Evolutionary conservation across 1,139 yeast species (phyloP), one percentile per base, ranked within the genome.

Genomic region (Kluyveromyces sp.): DNA sequence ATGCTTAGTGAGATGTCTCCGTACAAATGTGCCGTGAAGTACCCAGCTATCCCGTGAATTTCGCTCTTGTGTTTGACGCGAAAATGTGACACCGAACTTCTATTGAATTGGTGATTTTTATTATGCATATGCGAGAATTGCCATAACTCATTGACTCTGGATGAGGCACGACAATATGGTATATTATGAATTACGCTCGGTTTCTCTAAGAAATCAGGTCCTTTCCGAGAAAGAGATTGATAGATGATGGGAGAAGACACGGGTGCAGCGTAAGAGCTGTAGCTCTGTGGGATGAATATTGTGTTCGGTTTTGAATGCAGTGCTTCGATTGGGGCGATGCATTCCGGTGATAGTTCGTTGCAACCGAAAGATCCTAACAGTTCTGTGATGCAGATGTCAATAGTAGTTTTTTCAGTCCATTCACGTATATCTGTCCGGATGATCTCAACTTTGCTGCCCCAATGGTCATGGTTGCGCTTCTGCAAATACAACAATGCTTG

Each of bases 301-400:
- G 73, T 68, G 2, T 40, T 35, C 3, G 50, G 41, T 49, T 52
- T 51, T 54, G 66, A 13, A 59, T 60, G 64, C 37, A 53, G 52
- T 32, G 53, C 51, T 39, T 66, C 67, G n/a, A 68, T 54, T 1
- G 64, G 55, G 18, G 58, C 54, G 3, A 80, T 54, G 46, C 94
- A 81, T 57, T 89, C 97, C 0, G 96, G 96, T 12, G 86, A 73
- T 13, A 85, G 69, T 58, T 89, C 97, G 61, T 89, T 89, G 61
- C 94, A 92, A 1, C 95, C 96, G 66, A 88, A 83, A 4, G 95
- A 85, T 2, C 96, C 96, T 22, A 89, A 63, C 26, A 89, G 67
- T 59, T 89, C 97, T 35, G 94, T 83, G 1, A 89, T 71, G 12
- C 88, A 73, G 36, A 88, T 58, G 54, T 83, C 74, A 42, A 73